Conservation (phyloP, 2,329 filamentous ascomycete species). For the Colletotrichum gloeosporioides region DNA sequence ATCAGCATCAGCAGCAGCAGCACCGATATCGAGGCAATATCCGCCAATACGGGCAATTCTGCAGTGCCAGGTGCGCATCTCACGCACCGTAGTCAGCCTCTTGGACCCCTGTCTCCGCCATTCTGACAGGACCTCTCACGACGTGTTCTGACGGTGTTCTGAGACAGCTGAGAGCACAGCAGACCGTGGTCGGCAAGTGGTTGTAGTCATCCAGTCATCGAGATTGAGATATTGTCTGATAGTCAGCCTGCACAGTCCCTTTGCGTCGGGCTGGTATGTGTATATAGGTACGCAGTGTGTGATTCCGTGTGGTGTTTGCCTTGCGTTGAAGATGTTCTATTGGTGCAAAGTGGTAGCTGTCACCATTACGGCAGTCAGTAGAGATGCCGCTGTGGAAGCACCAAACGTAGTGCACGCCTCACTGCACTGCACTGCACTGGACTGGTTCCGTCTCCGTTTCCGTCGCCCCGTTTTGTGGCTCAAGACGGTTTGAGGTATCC, state of each 20-base stretch:
- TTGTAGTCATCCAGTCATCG: background rate
- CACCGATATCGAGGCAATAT: background rate
- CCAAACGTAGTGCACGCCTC: background rate
- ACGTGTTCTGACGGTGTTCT: background rate
- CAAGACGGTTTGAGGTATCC: background rate
- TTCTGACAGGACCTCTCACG: background rate
- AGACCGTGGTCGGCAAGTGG: background rate
- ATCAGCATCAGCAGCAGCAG: background rate
- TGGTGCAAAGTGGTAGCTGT: background rate
- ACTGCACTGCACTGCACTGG: too few species aligned
- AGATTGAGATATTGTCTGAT: background rate
- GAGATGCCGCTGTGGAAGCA: background rate
- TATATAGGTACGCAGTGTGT: background rate
- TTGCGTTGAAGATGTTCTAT: background rate
- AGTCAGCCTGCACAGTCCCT: background rate
- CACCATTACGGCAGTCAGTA: background rate
- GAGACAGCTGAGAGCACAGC: background rate
- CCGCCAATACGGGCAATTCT: background rate
- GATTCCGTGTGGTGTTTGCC: background rate
- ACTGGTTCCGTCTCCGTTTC: background rate
- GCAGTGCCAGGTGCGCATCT: background rate
- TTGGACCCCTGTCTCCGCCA: background rate
- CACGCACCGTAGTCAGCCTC: conserved; percentile 15
- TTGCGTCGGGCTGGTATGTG: background rate
- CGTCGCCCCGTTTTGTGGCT: background rate